Conservation (phyloP, 2,329 filamentous ascomycete species). For the Trichoderma sp. region DNA sequence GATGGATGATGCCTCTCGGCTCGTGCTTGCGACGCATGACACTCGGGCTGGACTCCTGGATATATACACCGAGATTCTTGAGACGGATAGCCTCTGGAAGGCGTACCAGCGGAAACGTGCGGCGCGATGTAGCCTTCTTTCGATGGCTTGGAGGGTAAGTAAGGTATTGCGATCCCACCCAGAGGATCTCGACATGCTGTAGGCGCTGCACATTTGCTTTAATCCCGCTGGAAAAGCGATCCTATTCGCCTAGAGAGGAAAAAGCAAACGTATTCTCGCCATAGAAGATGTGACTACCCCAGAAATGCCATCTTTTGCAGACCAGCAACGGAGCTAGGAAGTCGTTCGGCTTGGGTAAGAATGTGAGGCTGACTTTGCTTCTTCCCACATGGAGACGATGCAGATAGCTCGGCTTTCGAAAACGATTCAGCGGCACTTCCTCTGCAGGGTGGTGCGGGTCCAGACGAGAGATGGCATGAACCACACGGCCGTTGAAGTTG, state of each 20-base stretch:
- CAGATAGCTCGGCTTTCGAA: constrained; percentile 31
- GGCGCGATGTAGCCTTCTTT: constrained; percentile 39
- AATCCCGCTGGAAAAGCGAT: constrained; percentile 49
- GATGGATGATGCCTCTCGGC: constrained; percentile 26
- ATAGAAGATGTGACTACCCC: constrained; percentile 50
- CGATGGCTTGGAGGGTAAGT: constrained; percentile 27
- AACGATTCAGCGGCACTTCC: constrained; percentile 25
- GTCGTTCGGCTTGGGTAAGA: constrained; percentile 38
- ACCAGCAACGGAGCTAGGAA: constrained; percentile 45
- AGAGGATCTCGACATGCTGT: constrained; percentile 48
- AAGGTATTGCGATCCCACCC: constrained; percentile 42
- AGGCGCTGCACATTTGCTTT: constrained; percentile 45
- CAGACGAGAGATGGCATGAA: constrained; percentile 50
- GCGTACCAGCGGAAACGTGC: constrained; percentile 41
- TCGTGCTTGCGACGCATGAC: constrained; percentile 45
- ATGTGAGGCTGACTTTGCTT: constrained; percentile 36
- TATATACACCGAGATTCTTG: constrained; percentile 43
- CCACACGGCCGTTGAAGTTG: constrained; percentile 36
- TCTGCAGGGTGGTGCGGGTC: constrained; percentile 38
- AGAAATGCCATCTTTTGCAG: constrained; percentile 43
- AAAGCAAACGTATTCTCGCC: constrained; percentile 53
- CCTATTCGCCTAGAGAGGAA: constrained; percentile 55
- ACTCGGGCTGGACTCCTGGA: constrained; percentile 39
- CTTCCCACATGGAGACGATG: constrained; percentile 45
- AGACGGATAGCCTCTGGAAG: constrained; percentile 44